These are phyloP conservation scores for Pseudogymnoascus verrucosus DNA, from an alignment of 2,329 filamentous ascomycete genomes.

Conservation along the genomic window DNA sequence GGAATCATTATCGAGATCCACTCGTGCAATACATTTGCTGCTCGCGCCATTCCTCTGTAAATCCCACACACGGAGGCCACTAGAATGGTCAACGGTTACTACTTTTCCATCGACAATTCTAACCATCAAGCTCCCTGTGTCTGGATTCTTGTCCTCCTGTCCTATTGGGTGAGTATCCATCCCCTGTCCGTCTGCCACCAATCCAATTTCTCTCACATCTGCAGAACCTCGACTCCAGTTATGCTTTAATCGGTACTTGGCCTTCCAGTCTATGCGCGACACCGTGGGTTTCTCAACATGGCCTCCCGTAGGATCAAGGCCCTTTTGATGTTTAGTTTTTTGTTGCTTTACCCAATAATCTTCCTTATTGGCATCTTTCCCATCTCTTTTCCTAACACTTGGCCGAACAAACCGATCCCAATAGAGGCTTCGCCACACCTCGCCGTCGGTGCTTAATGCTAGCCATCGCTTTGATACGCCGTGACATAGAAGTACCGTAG, in stretches of 20 bases:
- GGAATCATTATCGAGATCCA: not conserved
- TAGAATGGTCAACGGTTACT: constrained; percentile 62
- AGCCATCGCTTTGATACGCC: constrained; percentile 69
- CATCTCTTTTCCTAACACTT: not conserved
- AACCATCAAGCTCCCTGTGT: constrained; percentile 58
- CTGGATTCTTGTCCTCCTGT: constrained; percentile 27
- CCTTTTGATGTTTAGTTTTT: constrained; percentile 41
- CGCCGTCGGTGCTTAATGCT: constrained; percentile 66
- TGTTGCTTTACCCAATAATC: not conserved
- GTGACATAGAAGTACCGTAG: constrained; percentile 54
- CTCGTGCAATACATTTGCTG: constrained; percentile 34
- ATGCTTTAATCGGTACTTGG: constrained; percentile 76
- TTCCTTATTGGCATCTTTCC: constrained; percentile 9
- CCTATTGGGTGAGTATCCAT: not conserved
- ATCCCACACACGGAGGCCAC: constrained; percentile 73
- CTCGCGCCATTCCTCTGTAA: constrained; percentile 55
- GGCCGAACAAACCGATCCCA: constrained; percentile 81
- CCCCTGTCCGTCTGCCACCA: constrained; percentile 39
- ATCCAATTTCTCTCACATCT: constrained; percentile 64
- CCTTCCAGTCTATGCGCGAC: constrained; percentile 66
- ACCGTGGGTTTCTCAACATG: not conserved
- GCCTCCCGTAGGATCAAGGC: constrained; percentile 41
- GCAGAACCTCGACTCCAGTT: constrained; percentile 86
- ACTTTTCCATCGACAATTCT: constrained; percentile 71
- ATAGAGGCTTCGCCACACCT: constrained; percentile 86